Evolutionary conservation across 129 eudicot genomes (phyloP).

Genomic region (Artemisia tridentata): DNA sequence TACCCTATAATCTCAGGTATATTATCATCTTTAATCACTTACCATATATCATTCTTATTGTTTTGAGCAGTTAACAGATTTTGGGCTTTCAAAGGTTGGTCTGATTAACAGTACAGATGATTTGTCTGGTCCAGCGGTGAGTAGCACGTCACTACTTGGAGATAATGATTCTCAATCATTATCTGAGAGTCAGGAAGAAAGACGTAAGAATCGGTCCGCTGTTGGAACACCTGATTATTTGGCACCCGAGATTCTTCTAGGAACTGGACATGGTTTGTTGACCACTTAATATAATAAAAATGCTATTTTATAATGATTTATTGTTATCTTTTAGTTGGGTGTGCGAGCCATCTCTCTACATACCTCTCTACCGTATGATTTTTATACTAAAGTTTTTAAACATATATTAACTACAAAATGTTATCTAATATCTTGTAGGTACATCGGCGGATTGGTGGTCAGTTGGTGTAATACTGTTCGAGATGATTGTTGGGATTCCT

Average conservation of each 20-base stretch:
- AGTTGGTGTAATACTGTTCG: slow-evolving; percentile 91
- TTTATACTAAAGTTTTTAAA: not conserved
- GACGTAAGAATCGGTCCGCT: slow-evolving; percentile 95
- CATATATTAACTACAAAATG: slow-evolving; percentile 1
- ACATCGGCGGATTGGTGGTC: slow-evolving; percentile 99
- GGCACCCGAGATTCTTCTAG: slow-evolving; percentile 98
- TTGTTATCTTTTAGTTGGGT: too few species aligned
- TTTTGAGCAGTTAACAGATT: slow-evolving; percentile 85
- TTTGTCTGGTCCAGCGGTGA: slow-evolving; percentile 94
- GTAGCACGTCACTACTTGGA: slow-evolving; percentile 71
- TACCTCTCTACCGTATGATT: not conserved
- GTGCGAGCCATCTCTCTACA: too few species aligned
- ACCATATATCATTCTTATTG: slow-evolving; percentile 21
- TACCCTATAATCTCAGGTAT: not conserved
- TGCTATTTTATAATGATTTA: slow-evolving; percentile 4
- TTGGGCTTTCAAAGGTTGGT: slow-evolving; percentile 99
- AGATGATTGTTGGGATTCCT: slow-evolving; percentile 94
- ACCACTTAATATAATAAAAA: slow-evolving; percentile 11
- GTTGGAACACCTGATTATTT: slow-evolving; percentile 99
- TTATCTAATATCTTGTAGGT: slow-evolving; percentile 38
- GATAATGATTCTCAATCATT: slow-evolving; percentile 63
- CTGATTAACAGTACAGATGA: slow-evolving; percentile 96
- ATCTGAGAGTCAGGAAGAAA: slow-evolving; percentile 74
- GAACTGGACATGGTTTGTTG: slow-evolving; percentile 96
- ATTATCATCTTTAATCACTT: slow-evolving; percentile 12